Base-by-base conservation (phyloP, 2,329 filamentous ascomycete genomes). In the Hortaea werneckii region DNA sequence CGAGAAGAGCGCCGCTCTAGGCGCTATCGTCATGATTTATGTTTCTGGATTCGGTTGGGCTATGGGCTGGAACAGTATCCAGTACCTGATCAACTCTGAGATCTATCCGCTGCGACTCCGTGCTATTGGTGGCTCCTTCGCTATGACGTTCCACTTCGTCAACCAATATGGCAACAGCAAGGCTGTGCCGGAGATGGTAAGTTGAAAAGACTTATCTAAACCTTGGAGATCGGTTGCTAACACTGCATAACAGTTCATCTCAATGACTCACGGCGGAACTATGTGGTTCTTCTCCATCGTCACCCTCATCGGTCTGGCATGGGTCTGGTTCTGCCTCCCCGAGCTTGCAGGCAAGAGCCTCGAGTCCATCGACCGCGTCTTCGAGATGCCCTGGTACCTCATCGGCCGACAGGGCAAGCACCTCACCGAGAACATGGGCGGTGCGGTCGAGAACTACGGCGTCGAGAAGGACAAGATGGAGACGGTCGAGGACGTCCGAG, bases 141-240 rank as follows among this genome's bases (percentile, higher is more conserved):
- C 82, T 40, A 88, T 88, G 85, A 84, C 79, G 0, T 75, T 87
- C 48, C 84, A 89, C 64, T 88, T 88, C 59, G 80, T 76, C 49
- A 86, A 85, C 32, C 45, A 47, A 12, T 88, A 86, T 60, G 85
- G 83, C 27, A 87, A 85, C 67, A 75, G 79, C 1, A 80, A 85
- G 32, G 83, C 85, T 0, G 80, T 87, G 0, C 85, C 84, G 1
- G 77, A 79, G 53, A 86, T 88, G 83, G 32, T 35, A n/a, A 35
- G 32, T 35, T 35, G 2, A 9, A 2, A 35, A 35, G n/a, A 4
- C 32, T 2, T 9, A 35, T 35, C 9, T 35, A 35, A 35, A 35
- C 2, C n/a, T 2, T 35, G 9, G n/a, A 35, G 32, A 35, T 35
- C 32, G 4, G n/a, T 35, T 35, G 32, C 32, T 35, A n/a, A 35